phyloP scores from a whole-genome alignment of 2,329 filamentous ascomycete species.

The Aspergillus tubingensis region DNA sequence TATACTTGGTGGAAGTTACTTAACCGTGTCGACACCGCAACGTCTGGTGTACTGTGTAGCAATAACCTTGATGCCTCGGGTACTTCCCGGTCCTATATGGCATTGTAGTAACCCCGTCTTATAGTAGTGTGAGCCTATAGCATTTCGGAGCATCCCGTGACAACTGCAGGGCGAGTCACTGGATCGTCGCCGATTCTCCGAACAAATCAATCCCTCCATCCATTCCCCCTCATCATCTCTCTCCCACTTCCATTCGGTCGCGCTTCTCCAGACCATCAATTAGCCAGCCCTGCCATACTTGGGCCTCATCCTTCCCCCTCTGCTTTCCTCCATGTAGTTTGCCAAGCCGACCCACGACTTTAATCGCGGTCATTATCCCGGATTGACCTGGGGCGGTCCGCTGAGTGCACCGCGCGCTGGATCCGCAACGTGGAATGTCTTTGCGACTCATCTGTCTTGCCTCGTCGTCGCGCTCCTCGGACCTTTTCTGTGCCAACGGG shows the following conservation, averaged over 20 bases:
- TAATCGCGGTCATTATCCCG: constrained; percentile 3
- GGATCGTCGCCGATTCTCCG: background rate
- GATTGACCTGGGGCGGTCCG: background rate
- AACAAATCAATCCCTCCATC: background rate
- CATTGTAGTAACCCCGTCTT: background rate
- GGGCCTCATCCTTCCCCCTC: background rate
- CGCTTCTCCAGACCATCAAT: background rate
- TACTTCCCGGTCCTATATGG: background rate
- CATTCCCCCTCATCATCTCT: background rate
- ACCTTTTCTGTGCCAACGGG: constrained; percentile 18
- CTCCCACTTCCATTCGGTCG: background rate
- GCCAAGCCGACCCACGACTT: background rate
- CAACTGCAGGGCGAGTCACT: constrained; percentile 5
- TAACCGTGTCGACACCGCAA: too few species aligned
- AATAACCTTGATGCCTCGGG: background rate
- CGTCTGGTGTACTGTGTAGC: background rate
- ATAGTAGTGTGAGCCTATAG: background rate
- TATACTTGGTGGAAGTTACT: background rate
- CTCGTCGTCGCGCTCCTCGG: constrained; percentile 11
- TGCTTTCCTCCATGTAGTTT: constrained; percentile 1
- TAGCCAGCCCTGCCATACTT: background rate
- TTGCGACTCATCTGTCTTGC: constrained; percentile 13
- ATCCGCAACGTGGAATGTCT: constrained; percentile 24
- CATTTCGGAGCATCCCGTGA: constrained; percentile 4
- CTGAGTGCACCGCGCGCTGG: constrained; percentile 1